Evolutionary conservation across 129 eudicot species (phyloP).

Genomic region (Pittosporum tobira): DNA sequence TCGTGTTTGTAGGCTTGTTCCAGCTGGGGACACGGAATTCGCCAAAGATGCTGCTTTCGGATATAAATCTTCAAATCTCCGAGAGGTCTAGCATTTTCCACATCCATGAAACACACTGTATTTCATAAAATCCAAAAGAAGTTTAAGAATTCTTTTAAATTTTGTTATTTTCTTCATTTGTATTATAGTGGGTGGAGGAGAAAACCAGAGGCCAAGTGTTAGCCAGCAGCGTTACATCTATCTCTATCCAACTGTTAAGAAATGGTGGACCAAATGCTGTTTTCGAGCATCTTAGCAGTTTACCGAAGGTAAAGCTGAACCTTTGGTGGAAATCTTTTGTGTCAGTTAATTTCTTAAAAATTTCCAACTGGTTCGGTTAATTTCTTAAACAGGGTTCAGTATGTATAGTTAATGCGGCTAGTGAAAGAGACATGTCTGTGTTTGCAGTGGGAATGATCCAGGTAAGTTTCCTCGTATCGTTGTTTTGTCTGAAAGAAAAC

Average conservation of each 20-base stretch:
- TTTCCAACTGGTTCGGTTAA: not conserved
- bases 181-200: conserved; percentile 93
- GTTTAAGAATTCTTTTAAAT: not conserved
- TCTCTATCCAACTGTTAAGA: conserved; percentile 73
- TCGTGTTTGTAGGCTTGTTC: conserved; percentile 66
- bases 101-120: conserved; percentile 1
- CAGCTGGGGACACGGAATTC: conserved; percentile 98
- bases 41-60: conserved; percentile 99
- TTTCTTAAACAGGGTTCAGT: conserved; percentile 71
- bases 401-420: conserved; percentile 94
- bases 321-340: not conserved
- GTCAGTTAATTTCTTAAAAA: not conserved
- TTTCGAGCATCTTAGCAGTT: conserved; percentile 82
- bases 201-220: conserved; percentile 75
- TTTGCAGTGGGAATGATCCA: conserved; percentile 95
- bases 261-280: conserved; percentile 92
- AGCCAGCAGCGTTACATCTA: conserved; percentile 70
- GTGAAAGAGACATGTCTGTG: conserved; percentile 92
- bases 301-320: conserved; percentile 55
- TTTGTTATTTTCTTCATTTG: conserved; percentile 1
- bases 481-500: conserved; percentile 4
- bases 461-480: conserved; percentile 31
- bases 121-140: not conserved
- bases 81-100: conserved; percentile 50
- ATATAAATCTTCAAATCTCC: conserved; percentile 83